Evolutionary conservation across 192 early-diverging fungal species (phyloP).

Genomic region (Coemansia sp.): DNA sequence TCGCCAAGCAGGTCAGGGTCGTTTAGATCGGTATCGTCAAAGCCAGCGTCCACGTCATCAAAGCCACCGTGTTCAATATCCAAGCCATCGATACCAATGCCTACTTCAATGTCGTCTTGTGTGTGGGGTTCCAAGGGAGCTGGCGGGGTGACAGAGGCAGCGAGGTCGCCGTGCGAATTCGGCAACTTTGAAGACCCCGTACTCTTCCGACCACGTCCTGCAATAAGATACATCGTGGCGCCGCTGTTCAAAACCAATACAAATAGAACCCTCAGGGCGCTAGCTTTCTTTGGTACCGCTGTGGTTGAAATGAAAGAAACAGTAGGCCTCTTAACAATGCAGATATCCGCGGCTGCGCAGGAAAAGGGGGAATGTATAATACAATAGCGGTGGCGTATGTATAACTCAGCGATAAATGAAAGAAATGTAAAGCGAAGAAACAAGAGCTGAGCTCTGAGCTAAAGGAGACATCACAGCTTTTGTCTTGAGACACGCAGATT

Average conservation of each 20-base stretch:
- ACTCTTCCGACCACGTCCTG: constrained; percentile 23
- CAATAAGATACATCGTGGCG: constrained; percentile 19
- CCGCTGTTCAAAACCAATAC: background rate
- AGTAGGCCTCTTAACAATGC: background rate
- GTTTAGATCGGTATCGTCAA: constrained; percentile 24
- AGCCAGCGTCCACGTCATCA: background rate
- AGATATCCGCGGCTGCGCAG: background rate
- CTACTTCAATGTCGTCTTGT: too few species aligned
- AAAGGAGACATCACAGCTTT: background rate
- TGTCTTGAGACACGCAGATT: background rate
- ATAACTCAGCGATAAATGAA: background rate
- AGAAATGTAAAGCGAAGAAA: background rate
- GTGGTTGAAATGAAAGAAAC: background rate
- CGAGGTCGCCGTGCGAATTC: background rate
- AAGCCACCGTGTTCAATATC: constrained; percentile 3
- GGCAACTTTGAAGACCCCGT: background rate
- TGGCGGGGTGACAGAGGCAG: background rate
- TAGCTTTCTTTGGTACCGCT: background rate
- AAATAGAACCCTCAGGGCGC: background rate
- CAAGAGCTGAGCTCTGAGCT: background rate
- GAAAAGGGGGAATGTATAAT: background rate
- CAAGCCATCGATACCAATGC: background rate
- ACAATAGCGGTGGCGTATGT: background rate
- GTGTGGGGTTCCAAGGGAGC: background rate
- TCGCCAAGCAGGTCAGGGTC: constrained; percentile 48